Base-by-base conservation (phyloP, 2,329 filamentous ascomycete species). In the Alternaria postmessia region DNA sequence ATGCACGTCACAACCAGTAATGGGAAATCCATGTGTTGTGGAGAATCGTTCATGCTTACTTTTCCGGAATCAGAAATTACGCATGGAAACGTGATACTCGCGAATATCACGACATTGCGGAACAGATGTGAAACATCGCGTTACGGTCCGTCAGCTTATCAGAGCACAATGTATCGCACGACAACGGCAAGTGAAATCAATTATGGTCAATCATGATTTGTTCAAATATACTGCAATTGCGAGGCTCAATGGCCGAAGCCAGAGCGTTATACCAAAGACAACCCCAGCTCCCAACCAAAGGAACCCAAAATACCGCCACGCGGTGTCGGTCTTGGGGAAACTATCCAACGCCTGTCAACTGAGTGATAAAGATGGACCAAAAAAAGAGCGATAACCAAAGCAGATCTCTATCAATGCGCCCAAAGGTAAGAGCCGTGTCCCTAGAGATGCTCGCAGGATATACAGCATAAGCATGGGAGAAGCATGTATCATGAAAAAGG, bases 391-490 rank as follows among this genome's bases (percentile, higher is more conserved):
- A 46, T 28, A n/a, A 55, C 12, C 24, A 48, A 61, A 53, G 42
- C 47, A 63, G 26, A 44, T 55, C 57, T 49, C 54, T 54, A 51
- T 56, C 53, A 34, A 54, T 62, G 55, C 65, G 67, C 64, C 62
- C 32, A 28, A 43, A 24, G 43, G 39, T 26, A 57, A 22, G 52
- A 65, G 59, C 62, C 61, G 55, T 58, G 58, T 59, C 63, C 59
- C 52, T 47, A 61, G 47, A 59, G 34, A 66, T 66, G 64, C 69
- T 60, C 62, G 64, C 64, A 49, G 55, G 57, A 62, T 60, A 67
- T 71, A 70, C 70, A 69, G 67, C 63, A 58, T 58, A 56, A 36
- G 47, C 39, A 49, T 63, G 48, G 39, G 54, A 54, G 34, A 57
- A 52, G 59, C 59, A 49, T 64, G 32, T 64, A 57, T 71, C 68